Evolutionary conservation across 176 grass and related monocot genomes (phyloP).

Genomic region (Puccinellia tenuiflora): DNA sequence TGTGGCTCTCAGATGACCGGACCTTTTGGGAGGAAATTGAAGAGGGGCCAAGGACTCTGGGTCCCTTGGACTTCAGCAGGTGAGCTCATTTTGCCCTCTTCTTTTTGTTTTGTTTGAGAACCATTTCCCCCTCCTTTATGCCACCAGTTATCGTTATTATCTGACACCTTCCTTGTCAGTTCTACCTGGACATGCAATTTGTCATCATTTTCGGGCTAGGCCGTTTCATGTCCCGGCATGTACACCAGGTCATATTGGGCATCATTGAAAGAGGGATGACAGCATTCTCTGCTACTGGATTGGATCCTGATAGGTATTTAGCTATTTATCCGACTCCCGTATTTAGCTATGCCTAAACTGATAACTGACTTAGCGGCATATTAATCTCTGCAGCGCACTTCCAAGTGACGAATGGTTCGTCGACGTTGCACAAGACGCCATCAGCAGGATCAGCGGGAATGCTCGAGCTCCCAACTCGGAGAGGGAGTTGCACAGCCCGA

Average conservation of each 20-base stretch:
- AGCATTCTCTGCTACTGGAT: constrained; percentile 77
- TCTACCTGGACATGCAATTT: constrained; percentile 98
- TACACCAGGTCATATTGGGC: constrained; percentile 66
- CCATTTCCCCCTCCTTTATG: neutral
- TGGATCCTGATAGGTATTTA: constrained; percentile 76
- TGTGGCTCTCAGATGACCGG: constrained; percentile 77
- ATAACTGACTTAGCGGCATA: neutral
- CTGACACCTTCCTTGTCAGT: constrained; percentile 41
- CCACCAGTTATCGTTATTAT: neutral
- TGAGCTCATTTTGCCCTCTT: neutral
- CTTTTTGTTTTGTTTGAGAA: neutral
- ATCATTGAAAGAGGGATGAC: constrained; percentile 76
- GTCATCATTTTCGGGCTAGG: constrained; percentile 83
- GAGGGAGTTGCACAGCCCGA: constrained; percentile 70
- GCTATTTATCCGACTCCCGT: neutral
- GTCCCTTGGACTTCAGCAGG: constrained; percentile 87
- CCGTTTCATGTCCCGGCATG: constrained; percentile 76
- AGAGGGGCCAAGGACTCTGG: constrained; percentile 60
- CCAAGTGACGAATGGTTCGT: constrained; percentile 85
- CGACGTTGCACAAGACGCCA: constrained; percentile 56
- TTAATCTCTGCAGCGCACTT: constrained; percentile 35
- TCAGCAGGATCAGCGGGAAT: constrained; percentile 76
- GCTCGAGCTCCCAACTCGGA: constrained; percentile 54
- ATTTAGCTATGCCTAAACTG: neutral
- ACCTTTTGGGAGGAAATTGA: constrained; percentile 96